Base-by-base conservation (phyloP, 306 rosid genomes). In the Sesbania bispinosa region DNA sequence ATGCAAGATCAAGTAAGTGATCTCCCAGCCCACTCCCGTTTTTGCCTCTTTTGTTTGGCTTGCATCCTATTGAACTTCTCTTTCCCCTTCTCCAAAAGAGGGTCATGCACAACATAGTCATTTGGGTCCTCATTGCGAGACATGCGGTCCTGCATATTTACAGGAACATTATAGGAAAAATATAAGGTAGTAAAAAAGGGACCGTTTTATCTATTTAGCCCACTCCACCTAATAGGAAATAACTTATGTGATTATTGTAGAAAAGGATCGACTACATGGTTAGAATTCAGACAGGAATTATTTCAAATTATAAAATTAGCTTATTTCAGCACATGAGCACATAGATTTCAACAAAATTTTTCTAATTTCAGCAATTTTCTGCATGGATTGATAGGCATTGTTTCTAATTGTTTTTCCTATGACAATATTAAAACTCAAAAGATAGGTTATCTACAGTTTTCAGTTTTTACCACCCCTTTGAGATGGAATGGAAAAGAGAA, bases 61-160 rank as follows among this genome's bases (percentile, higher is more conserved):
- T 85, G 87, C 99, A 94, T 85, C 81, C 65, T 81, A 76, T 91
- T 91, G 60, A 91, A 91, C 82, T 94, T 94, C 81, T 94, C 96
- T 79, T 91, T 89, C 8, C 96, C 97, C 76, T 94, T 94, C 88
- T 91, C 99, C 83, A 94, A 73, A 83, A 88, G 96, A 47, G 97
- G 97, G 78, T 94, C 99, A 47, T 67, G 93, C 74, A 94, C 88
- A 53, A 88, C 92, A 9, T 94, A 94, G 79, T 94, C 99, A 51
- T 94, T 86, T 2, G 87, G 84, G 77, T 91, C 90, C 10, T 91
- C 92, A 4, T 18, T 87, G 36, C 97, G 97, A 75, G 97, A 80
- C 99, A 94, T 94, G 73, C 80, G 89, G 57, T 88, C 93, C 99
- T 94, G 85, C 86, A 71, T 9, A 26, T 54, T 8, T 20, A 52